phyloP scores from a whole-genome alignment of 768 basidiomycete genomes.

The Rhizopogon sp. region DNA sequence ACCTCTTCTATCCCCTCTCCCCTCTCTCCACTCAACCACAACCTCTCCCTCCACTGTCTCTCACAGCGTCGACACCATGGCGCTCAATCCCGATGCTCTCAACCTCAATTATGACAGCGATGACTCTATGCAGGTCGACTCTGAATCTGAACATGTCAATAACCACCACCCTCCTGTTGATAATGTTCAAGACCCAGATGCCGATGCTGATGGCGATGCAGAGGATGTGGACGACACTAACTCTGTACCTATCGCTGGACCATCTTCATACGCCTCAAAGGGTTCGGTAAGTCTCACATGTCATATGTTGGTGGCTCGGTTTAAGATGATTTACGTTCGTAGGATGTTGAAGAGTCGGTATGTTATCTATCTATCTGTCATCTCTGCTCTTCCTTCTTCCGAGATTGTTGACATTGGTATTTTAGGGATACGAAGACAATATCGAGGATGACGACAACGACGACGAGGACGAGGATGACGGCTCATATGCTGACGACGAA shows the following conservation, averaged over 20 bases:
- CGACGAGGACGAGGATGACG: constrained; percentile 55
- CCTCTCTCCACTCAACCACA: constrained; percentile 33
- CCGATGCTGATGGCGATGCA: constrained; percentile 37
- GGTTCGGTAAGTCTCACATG: constrained; percentile 49
- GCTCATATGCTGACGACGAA: constrained; percentile 74
- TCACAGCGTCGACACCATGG: constrained; percentile 22
- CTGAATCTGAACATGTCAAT: constrained; percentile 36
- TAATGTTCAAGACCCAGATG: constrained; percentile 37
- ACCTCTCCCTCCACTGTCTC: constrained; percentile 14
- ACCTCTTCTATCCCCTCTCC: constrained; percentile 28
- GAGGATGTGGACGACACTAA: constrained; percentile 33
- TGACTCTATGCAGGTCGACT: constrained; percentile 71
- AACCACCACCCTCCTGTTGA: constrained; percentile 19
- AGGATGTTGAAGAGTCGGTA: constrained; percentile 31
- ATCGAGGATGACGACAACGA: constrained; percentile 42
- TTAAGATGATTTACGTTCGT: neutral
- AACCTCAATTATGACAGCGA: constrained; percentile 49
- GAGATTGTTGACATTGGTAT: constrained; percentile 34
- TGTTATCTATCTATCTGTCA: constrained; percentile 12
- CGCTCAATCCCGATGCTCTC: constrained; percentile 38
- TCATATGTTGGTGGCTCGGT: constrained; percentile 6
- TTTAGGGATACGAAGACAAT: constrained; percentile 53
- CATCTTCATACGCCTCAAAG: constrained; percentile 44
- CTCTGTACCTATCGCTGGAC: constrained; percentile 33
- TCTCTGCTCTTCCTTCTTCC: neutral